These are phyloP conservation scores for Sclerospora graminicola DNA, from an alignment of 352 stramenopile species.

Conservation along the genomic window DNA sequence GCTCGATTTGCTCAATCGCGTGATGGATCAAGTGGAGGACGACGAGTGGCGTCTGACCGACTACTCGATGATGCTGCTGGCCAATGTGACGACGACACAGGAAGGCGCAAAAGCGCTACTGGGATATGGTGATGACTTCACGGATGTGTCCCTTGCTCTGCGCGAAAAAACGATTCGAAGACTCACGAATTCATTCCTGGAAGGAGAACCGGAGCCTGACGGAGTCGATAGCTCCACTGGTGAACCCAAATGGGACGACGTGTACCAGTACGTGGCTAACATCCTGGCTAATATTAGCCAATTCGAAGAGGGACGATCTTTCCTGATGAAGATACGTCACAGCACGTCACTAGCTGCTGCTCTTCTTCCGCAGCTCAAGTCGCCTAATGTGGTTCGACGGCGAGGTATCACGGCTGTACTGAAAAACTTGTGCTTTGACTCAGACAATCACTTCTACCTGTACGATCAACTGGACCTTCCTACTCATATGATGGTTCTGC, in stretches of 20 bases:
- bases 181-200: slow-evolving; percentile 59
- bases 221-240: slow-evolving; percentile 54
- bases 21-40: slow-evolving; percentile 81
- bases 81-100: slow-evolving; percentile 68
- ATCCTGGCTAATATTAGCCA: slow-evolving; percentile 82
- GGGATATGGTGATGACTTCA: slow-evolving; percentile 39
- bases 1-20: slow-evolving; percentile 71
- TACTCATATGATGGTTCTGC: slow-evolving; percentile 64
- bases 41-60: slow-evolving; percentile 75
- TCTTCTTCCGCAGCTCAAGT: slow-evolving; percentile 68
- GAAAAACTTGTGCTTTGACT: slow-evolving; percentile 84
- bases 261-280: slow-evolving; percentile 83
- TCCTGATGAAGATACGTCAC: slow-evolving; percentile 64
- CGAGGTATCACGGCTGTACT: slow-evolving; percentile 53
- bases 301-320: slow-evolving; percentile 64
- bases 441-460: slow-evolving; percentile 82
- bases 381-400: slow-evolving; percentile 71
- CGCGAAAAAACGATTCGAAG: slow-evolving; percentile 77
- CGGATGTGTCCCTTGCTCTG: slow-evolving; percentile 33
- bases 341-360: slow-evolving; percentile 52
- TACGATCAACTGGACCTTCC: slow-evolving; percentile 80
- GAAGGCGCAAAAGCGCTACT: slow-evolving; percentile 60
- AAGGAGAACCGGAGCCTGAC: slow-evolving; percentile 66
- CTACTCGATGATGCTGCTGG: slow-evolving; percentile 83
- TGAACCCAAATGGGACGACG: slow-evolving; percentile 80